Percentiles rank a stretch among this genome's conserved stretches.
Conservation (phyloP, 75 land plant species). For the Sequoiadendron giganteum region DNA sequence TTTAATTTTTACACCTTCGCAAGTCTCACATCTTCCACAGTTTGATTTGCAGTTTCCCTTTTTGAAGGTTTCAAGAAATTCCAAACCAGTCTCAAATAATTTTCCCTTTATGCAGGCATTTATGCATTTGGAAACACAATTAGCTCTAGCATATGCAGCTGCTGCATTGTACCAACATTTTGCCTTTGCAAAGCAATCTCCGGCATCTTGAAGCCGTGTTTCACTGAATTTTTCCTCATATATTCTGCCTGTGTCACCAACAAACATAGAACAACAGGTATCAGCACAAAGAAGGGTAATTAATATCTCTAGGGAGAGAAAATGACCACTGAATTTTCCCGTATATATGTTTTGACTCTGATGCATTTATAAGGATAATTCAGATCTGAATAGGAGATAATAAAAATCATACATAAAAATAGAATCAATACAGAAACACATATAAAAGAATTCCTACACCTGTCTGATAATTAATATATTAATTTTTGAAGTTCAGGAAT, state of each 20-base stretch:
- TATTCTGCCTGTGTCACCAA: constrained; percentile 19
- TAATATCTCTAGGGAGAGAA: neutral
- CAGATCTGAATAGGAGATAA: neutral
- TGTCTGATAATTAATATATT: too few species aligned
- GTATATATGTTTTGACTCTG: neutral
- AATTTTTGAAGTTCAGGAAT: too few species aligned
- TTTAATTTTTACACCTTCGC: constrained; percentile 17
- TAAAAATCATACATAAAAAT: neutral
- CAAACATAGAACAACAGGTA: neutral
- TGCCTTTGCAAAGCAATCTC: constrained; percentile 58
- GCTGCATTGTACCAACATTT: constrained; percentile 49
- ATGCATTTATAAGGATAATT: neutral
- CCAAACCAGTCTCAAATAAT: constrained; percentile 18
- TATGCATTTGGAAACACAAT: constrained; percentile 6
- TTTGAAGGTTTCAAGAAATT: constrained; percentile 6
- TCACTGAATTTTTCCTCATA: constrained; percentile 46
- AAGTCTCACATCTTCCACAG: neutral
- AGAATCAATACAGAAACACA: too few species aligned
- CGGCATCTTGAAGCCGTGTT: constrained; percentile 44
- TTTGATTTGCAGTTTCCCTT: neutral
- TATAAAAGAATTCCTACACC: too few species aligned
- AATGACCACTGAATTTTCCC: neutral
- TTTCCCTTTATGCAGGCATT: constrained; percentile 20
- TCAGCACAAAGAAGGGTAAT: neutral
- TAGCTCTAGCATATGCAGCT: constrained; percentile 41